Percentiles rank a stretch among this genome's conserved stretches.
Conservation (phyloP, 352 stramenopile genomes). For the Globisporangium recalcitrans region DNA sequence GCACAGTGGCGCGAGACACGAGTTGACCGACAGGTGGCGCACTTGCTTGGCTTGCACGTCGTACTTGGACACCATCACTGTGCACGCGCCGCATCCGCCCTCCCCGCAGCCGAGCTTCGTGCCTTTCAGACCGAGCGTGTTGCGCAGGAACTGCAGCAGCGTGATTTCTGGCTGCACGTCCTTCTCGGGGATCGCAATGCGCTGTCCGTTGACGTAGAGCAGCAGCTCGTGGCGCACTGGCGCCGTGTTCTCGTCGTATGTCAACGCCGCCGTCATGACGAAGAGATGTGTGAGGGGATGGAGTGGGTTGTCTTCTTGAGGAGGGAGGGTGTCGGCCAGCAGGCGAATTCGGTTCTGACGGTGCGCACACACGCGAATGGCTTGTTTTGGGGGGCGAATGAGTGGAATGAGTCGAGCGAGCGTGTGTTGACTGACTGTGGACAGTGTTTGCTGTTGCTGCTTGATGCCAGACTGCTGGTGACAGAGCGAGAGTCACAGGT, state of each 20-base stretch:
- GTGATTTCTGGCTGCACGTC: slow-evolving; percentile 68
- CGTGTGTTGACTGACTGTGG: neutral
- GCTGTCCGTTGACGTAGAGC: slow-evolving; percentile 73
- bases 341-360: slow-evolving; percentile 11
- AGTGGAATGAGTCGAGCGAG: neutral
- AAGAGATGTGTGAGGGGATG: neutral
- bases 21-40: slow-evolving; percentile 79
- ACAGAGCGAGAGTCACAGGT: slow-evolving; percentile 4
- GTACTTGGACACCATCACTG: slow-evolving; percentile 88
- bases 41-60: slow-evolving; percentile 39
- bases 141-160: slow-evolving; percentile 81
- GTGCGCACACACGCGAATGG: neutral
- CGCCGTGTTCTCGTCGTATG: slow-evolving; percentile 5
- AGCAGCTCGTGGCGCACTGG: slow-evolving; percentile 47
- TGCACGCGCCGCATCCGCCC: slow-evolving; percentile 95
- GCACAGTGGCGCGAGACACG: slow-evolving; percentile 80
- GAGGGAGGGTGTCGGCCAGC: neutral
- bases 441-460: neutral
- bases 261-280: neutral
- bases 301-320: neutral
- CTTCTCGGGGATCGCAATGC: slow-evolving; percentile 40
- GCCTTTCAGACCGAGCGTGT: slow-evolving; percentile 60
- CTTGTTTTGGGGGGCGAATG: neutral
- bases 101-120: slow-evolving; percentile 92
- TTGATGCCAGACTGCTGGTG: neutral